Base-by-base conservation (phyloP, 2,329 filamentous ascomycete species). In the Pezizomycotina sp. region DNA sequence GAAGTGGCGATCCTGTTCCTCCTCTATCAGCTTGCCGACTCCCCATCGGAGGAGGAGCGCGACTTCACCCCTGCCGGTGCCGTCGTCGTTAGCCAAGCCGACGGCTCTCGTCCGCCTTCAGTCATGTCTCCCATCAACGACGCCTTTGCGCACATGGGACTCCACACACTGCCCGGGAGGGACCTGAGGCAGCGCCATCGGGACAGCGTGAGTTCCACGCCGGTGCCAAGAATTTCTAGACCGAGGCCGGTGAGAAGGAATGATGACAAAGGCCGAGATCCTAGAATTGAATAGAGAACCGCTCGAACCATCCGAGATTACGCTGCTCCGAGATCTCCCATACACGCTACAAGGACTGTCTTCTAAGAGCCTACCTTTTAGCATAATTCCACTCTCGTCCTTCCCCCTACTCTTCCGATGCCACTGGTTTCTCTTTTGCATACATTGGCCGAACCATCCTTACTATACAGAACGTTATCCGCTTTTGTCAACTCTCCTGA, bases 1-100 rank as follows among this genome's bases (percentile, higher is more conserved):
- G 58, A 98, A 98, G 67, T 95, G 84, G 83, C 79, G 3, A 93
- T 98, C 47, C 65, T 98, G 13, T 91, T 91, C 55, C 72, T 98
- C 26, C 69, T 98, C 26, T 78, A 89, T 55, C 74, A 81, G 50
- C 68, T 93, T 30, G 74, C 80, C 43, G 78, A 84, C 52, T 71
- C 69, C 3, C 65, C 67, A 21, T 63, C 31, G 12, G 27, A 20
- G 9, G 20, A 19, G 20, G 21, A 13, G 27, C 26, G 6, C 20
- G 14, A 4, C 15, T 24, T 5, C 32, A 42, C 42, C 45, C 4
- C 31, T 35, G 7, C 32, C 40, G 6, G 28, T 36, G 13, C 38
- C 37, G 13, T 38, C 35, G 23, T 24, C 44, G 19, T 31, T 18
- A 5, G 5, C 24, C 6, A 31, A 29, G 21, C 32, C 36, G 15